These are phyloP conservation scores for Pneumocystis sp. DNA, from an alignment of 1,139 yeast species.

Conservation along the genomic window DNA sequence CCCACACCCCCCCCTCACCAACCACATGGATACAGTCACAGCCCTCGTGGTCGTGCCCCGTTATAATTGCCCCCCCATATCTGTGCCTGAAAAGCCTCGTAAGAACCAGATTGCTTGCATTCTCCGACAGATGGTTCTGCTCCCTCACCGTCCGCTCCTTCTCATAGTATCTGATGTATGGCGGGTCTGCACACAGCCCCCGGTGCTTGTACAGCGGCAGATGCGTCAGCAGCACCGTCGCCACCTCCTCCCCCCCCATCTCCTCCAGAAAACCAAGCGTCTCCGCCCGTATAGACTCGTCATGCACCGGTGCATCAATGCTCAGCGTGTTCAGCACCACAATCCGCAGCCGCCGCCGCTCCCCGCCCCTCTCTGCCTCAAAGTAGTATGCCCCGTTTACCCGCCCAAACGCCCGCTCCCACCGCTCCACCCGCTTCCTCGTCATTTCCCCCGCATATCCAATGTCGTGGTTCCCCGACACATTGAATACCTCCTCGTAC, in stretches of 20 bases:
- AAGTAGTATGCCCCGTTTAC: slow-evolving; percentile 70
- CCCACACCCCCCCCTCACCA: background rate
- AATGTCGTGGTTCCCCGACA: slow-evolving; percentile 90
- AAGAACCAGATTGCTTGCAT: slow-evolving; percentile 51
- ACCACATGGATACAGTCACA: slow-evolving; percentile 52
- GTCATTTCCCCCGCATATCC: slow-evolving; percentile 95
- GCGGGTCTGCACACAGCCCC: slow-evolving; percentile 80
- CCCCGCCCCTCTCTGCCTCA: slow-evolving; percentile 3
- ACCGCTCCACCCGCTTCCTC: slow-evolving; percentile 76
- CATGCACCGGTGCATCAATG: slow-evolving; percentile 80
- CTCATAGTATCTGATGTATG: slow-evolving; percentile 50
- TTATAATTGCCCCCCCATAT: background rate
- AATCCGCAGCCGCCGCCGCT: slow-evolving; percentile 51
- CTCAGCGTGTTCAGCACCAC: slow-evolving; percentile 74
- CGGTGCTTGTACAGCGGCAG: slow-evolving; percentile 77
- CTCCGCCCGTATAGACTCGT: slow-evolving; percentile 40
- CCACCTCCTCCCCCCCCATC: background rate
- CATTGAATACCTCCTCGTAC: slow-evolving; percentile 51
- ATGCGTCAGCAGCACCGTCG: slow-evolving; percentile 68
- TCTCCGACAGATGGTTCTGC: slow-evolving; percentile 70
- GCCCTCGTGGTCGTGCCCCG: slow-evolving; percentile 93
- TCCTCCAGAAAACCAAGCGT: background rate
- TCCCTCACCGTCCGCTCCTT: slow-evolving; percentile 51
- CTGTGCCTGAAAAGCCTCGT: slow-evolving; percentile 41
- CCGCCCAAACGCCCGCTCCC: slow-evolving; percentile 56